phyloP scores from a whole-genome alignment of 2,329 filamentous ascomycete genomes.

The Fusarium napiforme region DNA sequence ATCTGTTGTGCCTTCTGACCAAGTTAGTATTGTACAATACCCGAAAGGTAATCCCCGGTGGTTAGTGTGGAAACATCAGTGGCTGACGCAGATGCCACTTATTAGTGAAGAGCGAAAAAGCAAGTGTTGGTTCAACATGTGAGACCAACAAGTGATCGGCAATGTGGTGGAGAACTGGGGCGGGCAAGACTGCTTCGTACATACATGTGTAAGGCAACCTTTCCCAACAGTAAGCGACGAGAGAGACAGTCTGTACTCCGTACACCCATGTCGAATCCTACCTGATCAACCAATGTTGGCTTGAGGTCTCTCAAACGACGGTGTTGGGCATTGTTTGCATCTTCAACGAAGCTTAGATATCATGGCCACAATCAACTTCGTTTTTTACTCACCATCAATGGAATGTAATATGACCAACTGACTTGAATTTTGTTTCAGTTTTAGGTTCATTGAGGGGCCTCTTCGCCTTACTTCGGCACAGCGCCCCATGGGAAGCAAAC shows the following conservation, averaged over 20 bases:
- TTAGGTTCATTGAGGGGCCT: background rate
- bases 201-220: slow-evolving; percentile 17
- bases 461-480: slow-evolving; percentile 12
- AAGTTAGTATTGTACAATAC: slow-evolving; percentile 1
- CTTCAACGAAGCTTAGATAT: slow-evolving; percentile 2
- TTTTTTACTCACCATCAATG: background rate
- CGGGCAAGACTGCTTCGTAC: slow-evolving; percentile 10
- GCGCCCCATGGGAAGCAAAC: slow-evolving; percentile 28
- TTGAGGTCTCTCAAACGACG: slow-evolving; percentile 34
- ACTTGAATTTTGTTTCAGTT: slow-evolving; percentile 10
- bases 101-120: background rate
- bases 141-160: slow-evolving; percentile 20
- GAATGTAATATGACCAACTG: slow-evolving; percentile 1
- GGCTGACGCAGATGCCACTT: background rate
- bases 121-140: slow-evolving; percentile 13
- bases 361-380: slow-evolving; percentile 4
- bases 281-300: slow-evolving; percentile 11
- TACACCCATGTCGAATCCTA: slow-evolving; percentile 15
- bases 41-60: slow-evolving; percentile 15
- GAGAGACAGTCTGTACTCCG: slow-evolving; percentile 6
- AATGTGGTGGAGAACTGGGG: slow-evolving; percentile 15
- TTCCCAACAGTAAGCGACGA: slow-evolving; percentile 6
- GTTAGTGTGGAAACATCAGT: background rate
- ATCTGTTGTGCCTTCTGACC: background rate
- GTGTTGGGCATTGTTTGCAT: slow-evolving; percentile 22